Evolutionary conservation across 805 yeast species (phyloP), one percentile per base, ranked within the genome.

Genomic region (Lipomyces chichibuensis): DNA sequence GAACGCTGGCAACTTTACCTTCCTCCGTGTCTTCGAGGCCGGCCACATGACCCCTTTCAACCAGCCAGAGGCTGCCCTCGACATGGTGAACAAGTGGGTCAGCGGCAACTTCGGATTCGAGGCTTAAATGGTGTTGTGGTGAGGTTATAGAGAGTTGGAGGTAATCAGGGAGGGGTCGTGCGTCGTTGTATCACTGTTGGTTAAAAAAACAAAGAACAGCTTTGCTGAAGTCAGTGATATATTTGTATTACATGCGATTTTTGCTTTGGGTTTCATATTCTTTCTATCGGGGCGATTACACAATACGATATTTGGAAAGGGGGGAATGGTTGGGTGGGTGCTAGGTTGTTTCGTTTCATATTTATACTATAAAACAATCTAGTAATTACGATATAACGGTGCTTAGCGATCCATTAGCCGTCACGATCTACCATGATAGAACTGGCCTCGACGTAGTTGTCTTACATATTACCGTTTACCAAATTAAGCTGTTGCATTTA

Each of bases 11-110:
- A 83, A 85, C 67, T 87, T 93, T 73, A 90, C 97, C 3, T 94
- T 89, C 81, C 82, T 91, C 77, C 85, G 97, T 77, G 86, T 93
- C 9, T 93, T 83, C 74, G 94, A 87, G 70, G 98, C 96, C 62
- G 98, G 98, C 33, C 98, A 94, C 80, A 92, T 93, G 97, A 97
- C 92, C 69, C 98, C 98, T 20, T 88, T 80, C 75, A 93, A 93
- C 79, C 94, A 90, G 81, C 96, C 97, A 23, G 87, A 85, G 74
- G 83, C 84, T 74, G 81, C 97, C 1, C 82, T 89, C 70, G 92
- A 86, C 65, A 88, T 93, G 92, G 84, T 93, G 70, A 90, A 91
- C 81, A 84, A 89, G 77, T 94, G 98, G 98, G 79, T 91, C 59
- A 72, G 79, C 55, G 96, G 95, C 35, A 89, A 90, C 76, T 85